Conservation (phyloP, 179 eudicot species). For the Actinidia arguta region DNA sequence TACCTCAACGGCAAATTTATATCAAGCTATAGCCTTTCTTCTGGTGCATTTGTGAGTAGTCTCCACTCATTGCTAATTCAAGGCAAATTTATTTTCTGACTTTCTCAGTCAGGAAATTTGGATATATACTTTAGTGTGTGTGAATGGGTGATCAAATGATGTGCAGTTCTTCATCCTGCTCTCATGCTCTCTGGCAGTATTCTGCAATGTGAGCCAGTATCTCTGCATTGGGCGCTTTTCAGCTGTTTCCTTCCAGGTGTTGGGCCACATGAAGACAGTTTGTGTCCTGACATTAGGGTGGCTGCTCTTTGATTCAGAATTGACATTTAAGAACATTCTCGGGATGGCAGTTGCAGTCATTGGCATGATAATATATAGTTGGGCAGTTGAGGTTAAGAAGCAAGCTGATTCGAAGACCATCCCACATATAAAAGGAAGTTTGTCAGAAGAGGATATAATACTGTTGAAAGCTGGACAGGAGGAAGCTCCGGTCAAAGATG, state of each 20-base stretch:
- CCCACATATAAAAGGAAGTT: slow-evolving; percentile 25
- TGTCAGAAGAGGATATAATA: slow-evolving; percentile 39
- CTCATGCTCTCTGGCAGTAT: slow-evolving; percentile 49
- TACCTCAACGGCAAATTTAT: slow-evolving; percentile 53
- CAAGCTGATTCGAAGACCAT: slow-evolving; percentile 19
- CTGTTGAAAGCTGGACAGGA: slow-evolving; percentile 36
- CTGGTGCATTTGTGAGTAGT: slow-evolving; percentile 54
- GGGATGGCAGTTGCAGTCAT: slow-evolving; percentile 45
- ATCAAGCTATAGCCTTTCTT: slow-evolving; percentile 43
- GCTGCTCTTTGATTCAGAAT: slow-evolving; percentile 45
- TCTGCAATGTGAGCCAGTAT: slow-evolving; percentile 53
- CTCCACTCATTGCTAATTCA: not conserved
- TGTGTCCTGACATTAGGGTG: slow-evolving; percentile 50
- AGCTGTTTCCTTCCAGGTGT: slow-evolving; percentile 54
- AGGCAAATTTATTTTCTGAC: too few species aligned
- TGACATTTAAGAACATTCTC: slow-evolving; percentile 42
- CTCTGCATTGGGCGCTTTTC: slow-evolving; percentile 61
- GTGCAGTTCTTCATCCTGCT: slow-evolving; percentile 45
- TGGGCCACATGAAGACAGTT: slow-evolving; percentile 59
- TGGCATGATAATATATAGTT: slow-evolving; percentile 49
- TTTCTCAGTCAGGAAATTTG: too few species aligned
- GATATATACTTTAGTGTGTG: too few species aligned
- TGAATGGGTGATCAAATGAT: not conserved
- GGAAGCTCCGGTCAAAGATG: slow-evolving; percentile 18
- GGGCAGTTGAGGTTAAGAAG: slow-evolving; percentile 42